Evolutionary conservation across 2,329 filamentous ascomycete species (phyloP).

Genomic region (Colletotrichum incanum): DNA sequence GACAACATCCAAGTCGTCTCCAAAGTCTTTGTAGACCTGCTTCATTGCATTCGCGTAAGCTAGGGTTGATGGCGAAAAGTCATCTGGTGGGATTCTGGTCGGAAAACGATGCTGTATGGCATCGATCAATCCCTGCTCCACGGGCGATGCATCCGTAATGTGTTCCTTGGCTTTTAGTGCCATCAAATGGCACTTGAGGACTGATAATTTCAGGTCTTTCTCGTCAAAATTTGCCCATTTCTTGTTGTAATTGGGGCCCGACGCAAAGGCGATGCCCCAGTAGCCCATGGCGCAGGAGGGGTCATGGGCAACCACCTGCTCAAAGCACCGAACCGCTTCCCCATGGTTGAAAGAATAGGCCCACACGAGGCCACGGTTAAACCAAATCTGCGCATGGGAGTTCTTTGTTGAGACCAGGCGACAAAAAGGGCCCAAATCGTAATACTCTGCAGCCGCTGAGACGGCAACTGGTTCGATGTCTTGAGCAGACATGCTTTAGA

Average conservation of each 20-base stretch:
- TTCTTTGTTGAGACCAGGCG: constrained; percentile 62
- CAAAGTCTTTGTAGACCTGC: constrained; percentile 35
- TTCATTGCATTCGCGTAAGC: constrained; percentile 46
- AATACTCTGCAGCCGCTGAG: too few species aligned
- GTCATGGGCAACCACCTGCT: constrained; percentile 61
- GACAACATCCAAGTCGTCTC: constrained; percentile 41
- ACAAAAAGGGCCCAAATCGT: constrained; percentile 64
- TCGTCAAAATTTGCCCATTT: constrained; percentile 46
- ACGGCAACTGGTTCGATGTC: too few species aligned
- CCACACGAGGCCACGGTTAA: constrained; percentile 71
- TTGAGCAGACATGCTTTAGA: too few species aligned
- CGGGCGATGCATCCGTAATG: constrained; percentile 4
- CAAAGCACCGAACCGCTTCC: constrained; percentile 67
- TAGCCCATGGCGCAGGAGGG: constrained; percentile 62
- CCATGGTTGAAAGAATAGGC: constrained; percentile 74
- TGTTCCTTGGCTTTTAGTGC: constrained; percentile 35
- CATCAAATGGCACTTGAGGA: constrained; percentile 21
- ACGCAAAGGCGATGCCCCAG: constrained; percentile 69
- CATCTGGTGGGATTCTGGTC: constrained; percentile 9
- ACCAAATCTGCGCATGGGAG: constrained; percentile 67
- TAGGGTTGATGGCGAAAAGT: constrained; percentile 26
- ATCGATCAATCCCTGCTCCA: constrained; percentile 42
- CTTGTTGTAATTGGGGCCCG: constrained; percentile 68
- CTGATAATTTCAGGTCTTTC: constrained; percentile 37
- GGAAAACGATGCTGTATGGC: constrained; percentile 43